Percentiles rank a stretch among this genome's conserved stretches.
Conservation (phyloP, 352 stramenopile genomes). For the Peronospora belbahrii region DNA sequence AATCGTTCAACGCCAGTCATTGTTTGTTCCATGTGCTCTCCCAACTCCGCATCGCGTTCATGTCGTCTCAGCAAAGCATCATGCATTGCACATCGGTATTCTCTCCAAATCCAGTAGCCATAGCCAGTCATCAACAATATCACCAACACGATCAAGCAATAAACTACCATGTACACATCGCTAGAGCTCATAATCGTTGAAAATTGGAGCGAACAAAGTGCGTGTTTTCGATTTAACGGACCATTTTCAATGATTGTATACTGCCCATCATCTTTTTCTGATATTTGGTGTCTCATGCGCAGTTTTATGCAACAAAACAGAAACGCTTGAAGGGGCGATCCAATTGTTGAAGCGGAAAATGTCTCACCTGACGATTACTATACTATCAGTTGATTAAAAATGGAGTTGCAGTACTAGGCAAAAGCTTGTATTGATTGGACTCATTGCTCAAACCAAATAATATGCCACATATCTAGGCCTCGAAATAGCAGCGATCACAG, state of each 20-base stretch:
- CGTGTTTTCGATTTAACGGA: background rate
- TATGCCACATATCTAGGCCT: slow-evolving; percentile 36
- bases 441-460: background rate
- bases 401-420: too few relatives aligned
- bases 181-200: slow-evolving; percentile 7
- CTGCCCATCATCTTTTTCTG: too few relatives aligned
- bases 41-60: slow-evolving; percentile 22
- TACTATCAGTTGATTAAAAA: too few relatives aligned
- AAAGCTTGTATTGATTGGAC: background rate
- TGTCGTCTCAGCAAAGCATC: slow-evolving; percentile 25
- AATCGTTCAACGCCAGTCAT: slow-evolving; percentile 19
- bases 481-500: slow-evolving; percentile 83
- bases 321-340: too few relatives aligned
- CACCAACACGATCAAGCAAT: slow-evolving; percentile 26
- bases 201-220: background rate
- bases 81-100: slow-evolving; percentile 20
- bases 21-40: slow-evolving; percentile 14
- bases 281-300: too few relatives aligned
- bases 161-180: slow-evolving; percentile 21
- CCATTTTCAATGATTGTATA: too few relatives aligned
- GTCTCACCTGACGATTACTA: too few relatives aligned
- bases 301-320: too few relatives aligned
- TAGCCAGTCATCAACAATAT: slow-evolving; percentile 22
- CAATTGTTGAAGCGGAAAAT: too few relatives aligned
- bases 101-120: slow-evolving; percentile 20